phyloP scores from a whole-genome alignment of 768 basidiomycete genomes.

The Leucogyrophana mollusca region DNA sequence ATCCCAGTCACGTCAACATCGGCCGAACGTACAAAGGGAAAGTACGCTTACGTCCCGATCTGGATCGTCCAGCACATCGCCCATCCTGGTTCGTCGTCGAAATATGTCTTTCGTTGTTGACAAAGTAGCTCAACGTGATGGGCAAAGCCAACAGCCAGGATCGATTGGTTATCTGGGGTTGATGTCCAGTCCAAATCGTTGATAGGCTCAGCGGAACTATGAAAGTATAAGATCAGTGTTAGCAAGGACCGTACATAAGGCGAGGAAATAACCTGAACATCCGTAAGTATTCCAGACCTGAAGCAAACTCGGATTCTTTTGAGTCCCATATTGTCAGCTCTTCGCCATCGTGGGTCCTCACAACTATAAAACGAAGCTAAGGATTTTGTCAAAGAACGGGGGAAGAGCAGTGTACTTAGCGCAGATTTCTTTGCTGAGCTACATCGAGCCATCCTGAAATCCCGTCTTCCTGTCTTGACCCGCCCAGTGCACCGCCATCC shows the following conservation, averaged over 20 bases:
- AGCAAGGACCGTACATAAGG: not conserved
- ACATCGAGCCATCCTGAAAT: slow-evolving; percentile 73
- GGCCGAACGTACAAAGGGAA: not conserved
- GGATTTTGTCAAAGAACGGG: too few species aligned
- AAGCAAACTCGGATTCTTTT: slow-evolving; percentile 88
- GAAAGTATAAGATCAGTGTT: slow-evolving; percentile 1
- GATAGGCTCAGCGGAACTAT: slow-evolving; percentile 50
- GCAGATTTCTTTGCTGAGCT: slow-evolving; percentile 93
- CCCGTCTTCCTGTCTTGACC: slow-evolving; percentile 68
- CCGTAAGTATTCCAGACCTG: slow-evolving; percentile 77
- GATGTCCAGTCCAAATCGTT: slow-evolving; percentile 93
- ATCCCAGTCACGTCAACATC: slow-evolving; percentile 1
- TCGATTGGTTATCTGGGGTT: slow-evolving; percentile 85
- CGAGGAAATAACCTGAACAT: slow-evolving; percentile 48
- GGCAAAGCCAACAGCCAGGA: slow-evolving; percentile 85
- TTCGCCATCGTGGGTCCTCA: slow-evolving; percentile 55
- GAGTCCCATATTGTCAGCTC: slow-evolving; percentile 98
- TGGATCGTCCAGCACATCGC: slow-evolving; percentile 68
- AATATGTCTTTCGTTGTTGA: slow-evolving; percentile 91
- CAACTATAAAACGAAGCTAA: slow-evolving; percentile 44
- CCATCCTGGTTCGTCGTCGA: slow-evolving; percentile 82
- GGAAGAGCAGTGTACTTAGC: too few species aligned
- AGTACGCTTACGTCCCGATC: slow-evolving; percentile 55
- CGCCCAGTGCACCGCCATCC: slow-evolving; percentile 70
- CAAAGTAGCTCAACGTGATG: slow-evolving; percentile 84